Conservation (phyloP, 225 moss, liverwort and hornwort species). For the Ulota crispa region DNA sequence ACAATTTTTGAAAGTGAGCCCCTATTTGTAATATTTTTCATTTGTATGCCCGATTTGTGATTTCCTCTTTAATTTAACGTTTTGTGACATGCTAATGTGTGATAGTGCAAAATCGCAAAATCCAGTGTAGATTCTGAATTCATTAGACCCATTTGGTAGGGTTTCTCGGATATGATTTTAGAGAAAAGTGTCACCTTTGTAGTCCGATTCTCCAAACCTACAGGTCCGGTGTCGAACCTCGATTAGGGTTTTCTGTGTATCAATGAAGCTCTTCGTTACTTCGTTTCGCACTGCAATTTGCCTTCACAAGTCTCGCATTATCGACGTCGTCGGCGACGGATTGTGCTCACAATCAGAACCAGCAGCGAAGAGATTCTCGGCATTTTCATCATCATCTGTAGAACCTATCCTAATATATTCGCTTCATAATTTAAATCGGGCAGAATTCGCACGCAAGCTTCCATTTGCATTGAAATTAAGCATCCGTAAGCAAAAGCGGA, state of each 20-base stretch:
- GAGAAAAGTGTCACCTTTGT: background rate
- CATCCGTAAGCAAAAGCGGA: background rate
- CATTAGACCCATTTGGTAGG: no score
- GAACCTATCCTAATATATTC: background rate
- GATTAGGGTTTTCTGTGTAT: background rate
- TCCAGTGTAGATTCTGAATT: no score
- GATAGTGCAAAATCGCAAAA: no score
- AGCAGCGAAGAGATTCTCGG: background rate
- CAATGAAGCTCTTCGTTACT: background rate
- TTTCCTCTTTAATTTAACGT: no score
- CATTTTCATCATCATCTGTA: background rate
- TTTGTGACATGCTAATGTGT: no score
- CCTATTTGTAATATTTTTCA: no score
- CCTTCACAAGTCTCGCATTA: background rate
- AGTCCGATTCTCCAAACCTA: background rate
- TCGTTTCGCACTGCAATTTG: background rate
- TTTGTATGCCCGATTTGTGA: no score
- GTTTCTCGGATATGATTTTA: background rate
- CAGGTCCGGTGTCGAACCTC: conserved; percentile 20
- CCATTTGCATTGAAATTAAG: conserved; percentile 19
- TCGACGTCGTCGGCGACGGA: background rate
- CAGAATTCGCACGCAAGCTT: background rate
- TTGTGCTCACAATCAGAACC: background rate
- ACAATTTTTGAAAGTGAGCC: no score
- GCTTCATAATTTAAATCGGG: background rate